Evolutionary conservation across 108 stramenopile genomes (phyloP), one percentile per base, ranked within the genome.

Genomic region (Epipyxis sp.): DNA sequence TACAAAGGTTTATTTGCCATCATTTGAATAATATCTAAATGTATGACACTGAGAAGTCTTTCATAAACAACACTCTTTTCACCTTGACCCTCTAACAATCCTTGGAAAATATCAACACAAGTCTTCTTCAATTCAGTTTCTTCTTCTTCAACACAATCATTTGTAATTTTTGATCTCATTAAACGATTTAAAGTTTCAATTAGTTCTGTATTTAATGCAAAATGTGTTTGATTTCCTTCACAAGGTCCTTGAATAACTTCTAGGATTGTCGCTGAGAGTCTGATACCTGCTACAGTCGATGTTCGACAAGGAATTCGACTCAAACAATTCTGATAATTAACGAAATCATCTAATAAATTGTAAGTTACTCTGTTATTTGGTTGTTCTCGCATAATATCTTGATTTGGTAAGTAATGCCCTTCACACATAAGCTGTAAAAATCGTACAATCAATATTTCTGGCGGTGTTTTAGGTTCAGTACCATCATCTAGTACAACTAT

Each of bases 201-300:
- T 32, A 82, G 45, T 45, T 82, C 81, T 34, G 81, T 78, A 59
- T 69, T 44, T 37, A 78, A 65, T n/a, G 81, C 76, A 35, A 82
- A 69, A 77, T 82, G 77, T 34, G 42, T 42, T 42, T 78, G 84
- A 69, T 85, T 85, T 42, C 42, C 42, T 13, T 54, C 41, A 37
- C 84, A 85, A 16, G 84, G 84, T 25, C 84, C 84, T 40, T 85
- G 84, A 35, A 85, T 82, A 41, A 81, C 81, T 78, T 85, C 84
- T 27, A 85, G 44, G 29, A 85, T 78, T 42, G 77, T 78, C 25
- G 42, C 77, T 37, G 81, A 40, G 37, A 78, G 77, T 44, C 25
- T n/a, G 39, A n/a, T 30, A 34, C 46, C 78, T 40, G 81, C 76
- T 44, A 43, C 40, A 1, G 81, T 82, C 30, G 69, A 44, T 65